Conservation (phyloP, 2,329 filamentous ascomycete genomes). For the Fusarium veterinarium region DNA sequence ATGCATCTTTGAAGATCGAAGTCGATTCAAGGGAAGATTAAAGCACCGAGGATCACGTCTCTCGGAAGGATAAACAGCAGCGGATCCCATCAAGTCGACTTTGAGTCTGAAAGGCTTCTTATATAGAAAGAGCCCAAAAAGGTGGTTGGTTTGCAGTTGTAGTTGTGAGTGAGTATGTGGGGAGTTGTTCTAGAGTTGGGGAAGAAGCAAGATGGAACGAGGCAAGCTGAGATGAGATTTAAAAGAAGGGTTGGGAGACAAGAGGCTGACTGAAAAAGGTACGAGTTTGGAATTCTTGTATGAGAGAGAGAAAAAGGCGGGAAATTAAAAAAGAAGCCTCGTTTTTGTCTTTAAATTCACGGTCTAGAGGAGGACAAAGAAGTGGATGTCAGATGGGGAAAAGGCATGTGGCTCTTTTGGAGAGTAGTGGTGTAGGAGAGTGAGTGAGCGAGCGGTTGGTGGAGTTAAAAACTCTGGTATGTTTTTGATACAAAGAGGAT, state of each 20-base stretch:
- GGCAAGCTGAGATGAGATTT: slow-evolving; percentile 11
- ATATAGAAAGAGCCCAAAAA: slow-evolving; percentile 1
- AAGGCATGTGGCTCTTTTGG: slow-evolving; percentile 18
- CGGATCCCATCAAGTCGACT: slow-evolving; percentile 27
- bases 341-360: slow-evolving; percentile 14
- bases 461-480: slow-evolving; percentile 17
- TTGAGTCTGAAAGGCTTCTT: not conserved
- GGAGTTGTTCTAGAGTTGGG: slow-evolving; percentile 8
- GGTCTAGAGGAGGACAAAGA: slow-evolving; percentile 20
- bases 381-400: slow-evolving; percentile 6
- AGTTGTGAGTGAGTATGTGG: not conserved
- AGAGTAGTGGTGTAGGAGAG: not conserved
- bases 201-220: slow-evolving; percentile 15
- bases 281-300: slow-evolving; percentile 13
- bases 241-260: slow-evolving; percentile 9
- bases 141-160: not conserved
- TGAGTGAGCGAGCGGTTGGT: slow-evolving; percentile 14
- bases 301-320: slow-evolving; percentile 4
- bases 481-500: slow-evolving; percentile 33
- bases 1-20: slow-evolving; percentile 45
- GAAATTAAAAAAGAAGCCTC: slow-evolving; percentile 18
- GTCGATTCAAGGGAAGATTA: slow-evolving; percentile 22
- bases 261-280: slow-evolving; percentile 19
- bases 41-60: slow-evolving; percentile 36
- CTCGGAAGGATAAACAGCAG: slow-evolving; percentile 16